phyloP scores from a whole-genome alignment of 345 rosid genomes.

The Aethionema arabicum region DNA sequence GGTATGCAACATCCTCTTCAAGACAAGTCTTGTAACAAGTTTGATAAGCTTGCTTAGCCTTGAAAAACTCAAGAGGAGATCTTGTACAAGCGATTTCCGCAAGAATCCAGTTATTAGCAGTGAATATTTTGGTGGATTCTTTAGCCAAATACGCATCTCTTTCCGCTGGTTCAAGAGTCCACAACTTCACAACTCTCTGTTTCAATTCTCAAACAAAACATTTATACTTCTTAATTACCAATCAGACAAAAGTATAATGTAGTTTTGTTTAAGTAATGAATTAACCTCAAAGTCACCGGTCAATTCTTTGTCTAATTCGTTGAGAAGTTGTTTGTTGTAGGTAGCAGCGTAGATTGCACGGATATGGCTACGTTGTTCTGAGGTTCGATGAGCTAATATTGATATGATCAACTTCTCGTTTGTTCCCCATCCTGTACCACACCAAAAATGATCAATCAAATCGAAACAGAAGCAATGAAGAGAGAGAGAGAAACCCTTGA shows the following conservation, averaged over 20 bases:
- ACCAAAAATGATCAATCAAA: slow-evolving; percentile 21
- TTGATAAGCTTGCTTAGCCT: slow-evolving; percentile 71
- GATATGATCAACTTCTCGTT: slow-evolving; percentile 72
- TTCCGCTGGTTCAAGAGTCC: slow-evolving; percentile 74
- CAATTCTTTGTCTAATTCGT: slow-evolving; percentile 67
- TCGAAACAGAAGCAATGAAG: neutral
- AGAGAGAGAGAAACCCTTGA: slow-evolving; percentile 45
- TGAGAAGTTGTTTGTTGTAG: slow-evolving; percentile 77
- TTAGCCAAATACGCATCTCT: slow-evolving; percentile 79
- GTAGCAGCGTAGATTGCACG: slow-evolving; percentile 58
- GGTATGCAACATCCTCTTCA: slow-evolving; percentile 89
- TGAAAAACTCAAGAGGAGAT: slow-evolving; percentile 58
- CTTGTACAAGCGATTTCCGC: slow-evolving; percentile 86
- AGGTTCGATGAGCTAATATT: slow-evolving; percentile 78
- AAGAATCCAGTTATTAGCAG: slow-evolving; percentile 66
- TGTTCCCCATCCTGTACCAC: slow-evolving; percentile 86
- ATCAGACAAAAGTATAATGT: slow-evolving; percentile 9
- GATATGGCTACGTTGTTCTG: slow-evolving; percentile 64
- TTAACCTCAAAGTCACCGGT: slow-evolving; percentile 85
- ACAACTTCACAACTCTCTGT: slow-evolving; percentile 63
- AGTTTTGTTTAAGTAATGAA: neutral
- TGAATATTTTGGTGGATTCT: slow-evolving; percentile 71
- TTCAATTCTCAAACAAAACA: too few species aligned
- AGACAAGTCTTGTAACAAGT: slow-evolving; percentile 73
- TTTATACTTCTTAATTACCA: too few species aligned